Evolutionary conservation across 352 stramenopile species (phyloP).

Genomic region (Phytophthora pini): DNA sequence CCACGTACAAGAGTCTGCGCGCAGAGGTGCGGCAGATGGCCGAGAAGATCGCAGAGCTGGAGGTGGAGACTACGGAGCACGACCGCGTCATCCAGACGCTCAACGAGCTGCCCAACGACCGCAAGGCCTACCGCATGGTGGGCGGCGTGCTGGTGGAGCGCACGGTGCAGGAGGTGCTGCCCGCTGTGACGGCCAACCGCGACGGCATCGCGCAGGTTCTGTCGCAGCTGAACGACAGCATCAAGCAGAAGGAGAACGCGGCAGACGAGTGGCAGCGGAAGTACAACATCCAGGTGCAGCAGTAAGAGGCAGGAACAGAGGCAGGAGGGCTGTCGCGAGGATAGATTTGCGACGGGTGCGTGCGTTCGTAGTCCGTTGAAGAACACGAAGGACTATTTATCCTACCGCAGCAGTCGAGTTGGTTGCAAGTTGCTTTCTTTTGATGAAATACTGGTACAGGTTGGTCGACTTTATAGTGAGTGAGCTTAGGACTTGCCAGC

Average conservation of each 20-base stretch:
- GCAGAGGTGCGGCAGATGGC: constrained; percentile 83
- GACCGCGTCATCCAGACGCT: constrained; percentile 88
- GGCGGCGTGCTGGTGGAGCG: constrained; percentile 97
- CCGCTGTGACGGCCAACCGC: constrained; percentile 87
- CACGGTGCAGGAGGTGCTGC: constrained; percentile 95
- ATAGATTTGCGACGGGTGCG: constrained; percentile 12
- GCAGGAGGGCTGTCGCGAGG: constrained; percentile 6
- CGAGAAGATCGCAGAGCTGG: constrained; percentile 87
- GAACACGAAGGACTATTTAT: constrained; percentile 44
- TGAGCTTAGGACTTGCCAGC: constrained; percentile 28
- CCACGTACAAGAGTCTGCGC: constrained; percentile 88
- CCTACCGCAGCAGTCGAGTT: constrained; percentile 19
- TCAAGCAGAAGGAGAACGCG: constrained; percentile 85
- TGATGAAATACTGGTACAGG: constrained; percentile 19
- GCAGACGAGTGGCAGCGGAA: constrained; percentile 89
- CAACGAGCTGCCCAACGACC: constrained; percentile 62
- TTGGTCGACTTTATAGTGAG: not conserved
- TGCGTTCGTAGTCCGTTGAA: constrained; percentile 37
- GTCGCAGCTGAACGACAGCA: constrained; percentile 72
- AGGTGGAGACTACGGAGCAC: constrained; percentile 86
- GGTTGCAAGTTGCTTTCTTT: constrained; percentile 5
- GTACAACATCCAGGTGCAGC: constrained; percentile 88
- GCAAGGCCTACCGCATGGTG: constrained; percentile 96
- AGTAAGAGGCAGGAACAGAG: constrained; percentile 42
- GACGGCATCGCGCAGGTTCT: constrained; percentile 84